Conservation (phyloP, 768 basidiomycete genomes). For the Pleurotus pulmonarius region DNA sequence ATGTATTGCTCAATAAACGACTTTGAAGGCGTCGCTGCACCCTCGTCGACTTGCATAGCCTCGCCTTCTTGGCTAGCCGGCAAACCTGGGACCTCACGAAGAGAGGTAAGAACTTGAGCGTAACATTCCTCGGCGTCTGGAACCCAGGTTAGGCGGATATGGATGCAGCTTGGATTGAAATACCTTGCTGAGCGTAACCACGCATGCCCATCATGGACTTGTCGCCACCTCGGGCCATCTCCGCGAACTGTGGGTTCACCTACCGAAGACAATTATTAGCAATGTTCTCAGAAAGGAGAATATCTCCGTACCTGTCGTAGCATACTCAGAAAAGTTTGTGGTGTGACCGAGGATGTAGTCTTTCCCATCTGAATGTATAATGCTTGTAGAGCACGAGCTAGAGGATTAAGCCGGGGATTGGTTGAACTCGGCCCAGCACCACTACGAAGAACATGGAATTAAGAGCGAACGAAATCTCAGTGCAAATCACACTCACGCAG, state of each 20-base stretch:
- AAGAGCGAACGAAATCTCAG: too few species aligned
- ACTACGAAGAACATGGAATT: too few species aligned
- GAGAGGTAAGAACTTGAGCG: slow-evolving; percentile 64
- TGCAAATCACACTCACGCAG: slow-evolving; percentile 34
- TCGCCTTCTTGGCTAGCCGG: slow-evolving; percentile 18
- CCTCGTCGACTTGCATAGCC: slow-evolving; percentile 16
- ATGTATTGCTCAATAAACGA: slow-evolving; percentile 80
- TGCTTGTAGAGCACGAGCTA: slow-evolving; percentile 56
- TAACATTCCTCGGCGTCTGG: slow-evolving; percentile 91
- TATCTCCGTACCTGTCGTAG: slow-evolving; percentile 68
- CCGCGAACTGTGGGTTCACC: slow-evolving; percentile 87
- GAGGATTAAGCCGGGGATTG: slow-evolving; percentile 20
- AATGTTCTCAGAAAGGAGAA: too few species aligned
- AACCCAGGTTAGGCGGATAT: slow-evolving; percentile 12
- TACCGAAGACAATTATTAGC: too few species aligned
- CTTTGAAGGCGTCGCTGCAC: slow-evolving; percentile 23
- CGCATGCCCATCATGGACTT: slow-evolving; percentile 30
- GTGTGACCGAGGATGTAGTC: slow-evolving; percentile 75
- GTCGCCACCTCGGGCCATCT: slow-evolving; percentile 46
- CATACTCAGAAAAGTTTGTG: slow-evolving; percentile 60
- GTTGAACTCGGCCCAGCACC: slow-evolving; percentile 5
- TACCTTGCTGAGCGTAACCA: slow-evolving; percentile 77
- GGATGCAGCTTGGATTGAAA: slow-evolving; percentile 21
- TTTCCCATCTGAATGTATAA: slow-evolving; percentile 70
- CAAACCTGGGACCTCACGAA: slow-evolving; percentile 65